A percentile compares a stretch with the other conserved stretches of the same genome.
Evolutionary conservation across 495 filamentous ascomycete species (phyloP).

Genomic region (Neurospora terricola): DNA sequence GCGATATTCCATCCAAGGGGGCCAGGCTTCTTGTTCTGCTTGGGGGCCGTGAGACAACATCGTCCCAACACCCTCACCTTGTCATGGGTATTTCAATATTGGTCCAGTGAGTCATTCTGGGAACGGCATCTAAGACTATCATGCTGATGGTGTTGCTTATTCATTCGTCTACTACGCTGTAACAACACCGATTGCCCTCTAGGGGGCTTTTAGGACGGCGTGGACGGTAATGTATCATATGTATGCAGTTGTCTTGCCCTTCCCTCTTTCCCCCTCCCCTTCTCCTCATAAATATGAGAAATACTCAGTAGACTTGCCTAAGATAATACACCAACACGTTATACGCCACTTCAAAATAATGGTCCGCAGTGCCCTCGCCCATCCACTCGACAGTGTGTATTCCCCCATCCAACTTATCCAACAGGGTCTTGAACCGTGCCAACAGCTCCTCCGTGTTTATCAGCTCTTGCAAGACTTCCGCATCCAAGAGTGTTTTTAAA

Average conservation of each 20-base stretch:
- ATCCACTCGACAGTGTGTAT: conserved; percentile 7
- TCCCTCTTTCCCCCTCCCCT: background rate
- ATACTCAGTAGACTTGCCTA: conserved; percentile 28
- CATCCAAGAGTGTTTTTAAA: conserved; percentile 43
- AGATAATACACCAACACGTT: conserved; percentile 37
- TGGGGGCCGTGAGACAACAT: background rate
- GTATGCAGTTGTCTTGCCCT: background rate
- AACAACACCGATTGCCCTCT: background rate
- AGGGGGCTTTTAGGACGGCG: background rate
- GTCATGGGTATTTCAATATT: background rate
- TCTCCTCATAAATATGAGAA: too few species aligned
- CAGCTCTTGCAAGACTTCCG: conserved; percentile 35
- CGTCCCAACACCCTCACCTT: background rate
- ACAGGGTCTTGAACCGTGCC: conserved; percentile 21
- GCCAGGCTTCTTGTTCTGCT: background rate
- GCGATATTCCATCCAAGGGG: background rate
- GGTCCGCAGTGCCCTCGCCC: background rate
- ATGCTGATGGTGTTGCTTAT: background rate
- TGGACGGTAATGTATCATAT: background rate
- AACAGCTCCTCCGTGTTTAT: conserved; percentile 16
- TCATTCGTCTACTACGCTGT: background rate
- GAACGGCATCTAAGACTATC: background rate
- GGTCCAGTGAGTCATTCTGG: background rate
- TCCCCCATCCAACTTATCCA: conserved; percentile 26
- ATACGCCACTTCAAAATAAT: conserved; percentile 32